Conservation (phyloP, 306 rosid species). For the Prunus mira region DNA sequence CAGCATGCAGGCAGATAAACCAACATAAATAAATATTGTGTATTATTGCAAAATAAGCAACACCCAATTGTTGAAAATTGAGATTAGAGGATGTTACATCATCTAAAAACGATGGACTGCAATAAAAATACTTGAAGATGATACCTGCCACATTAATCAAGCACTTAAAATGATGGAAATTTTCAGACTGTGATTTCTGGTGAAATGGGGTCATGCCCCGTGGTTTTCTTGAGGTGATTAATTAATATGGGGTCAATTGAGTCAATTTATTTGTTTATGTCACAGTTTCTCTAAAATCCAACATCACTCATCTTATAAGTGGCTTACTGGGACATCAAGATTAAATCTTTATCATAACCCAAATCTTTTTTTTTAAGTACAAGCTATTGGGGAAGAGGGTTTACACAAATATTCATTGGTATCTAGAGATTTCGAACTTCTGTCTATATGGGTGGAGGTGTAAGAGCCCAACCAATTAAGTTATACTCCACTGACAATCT, state of each 20-base stretch:
- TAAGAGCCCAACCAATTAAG: not conserved
- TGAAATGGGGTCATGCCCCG: not conserved
- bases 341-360: not conserved
- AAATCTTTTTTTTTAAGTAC: too few species aligned
- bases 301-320: not conserved
- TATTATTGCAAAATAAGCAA: not conserved
- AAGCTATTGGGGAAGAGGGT: too few species aligned
- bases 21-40: not conserved
- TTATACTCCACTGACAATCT: not conserved
- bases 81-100: not conserved
- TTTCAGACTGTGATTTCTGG: not conserved
- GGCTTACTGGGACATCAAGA: not conserved
- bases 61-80: not conserved
- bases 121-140: not conserved
- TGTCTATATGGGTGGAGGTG: rapidly evolving
- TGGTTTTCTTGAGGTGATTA: not conserved
- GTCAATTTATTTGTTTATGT: not conserved
- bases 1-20: not conserved
- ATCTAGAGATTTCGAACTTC: too few species aligned
- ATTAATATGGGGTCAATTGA: not conserved
- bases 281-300: not conserved
- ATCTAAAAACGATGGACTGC: conserved; percentile 11
- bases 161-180: not conserved
- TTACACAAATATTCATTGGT: too few species aligned
- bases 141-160: conserved; percentile 9